A percentile compares a stretch with the other conserved stretches of the same genome.
phyloP scores from a whole-genome alignment of 1,284 basidiomycete genomes.

The Xerocomus subilludens region DNA sequence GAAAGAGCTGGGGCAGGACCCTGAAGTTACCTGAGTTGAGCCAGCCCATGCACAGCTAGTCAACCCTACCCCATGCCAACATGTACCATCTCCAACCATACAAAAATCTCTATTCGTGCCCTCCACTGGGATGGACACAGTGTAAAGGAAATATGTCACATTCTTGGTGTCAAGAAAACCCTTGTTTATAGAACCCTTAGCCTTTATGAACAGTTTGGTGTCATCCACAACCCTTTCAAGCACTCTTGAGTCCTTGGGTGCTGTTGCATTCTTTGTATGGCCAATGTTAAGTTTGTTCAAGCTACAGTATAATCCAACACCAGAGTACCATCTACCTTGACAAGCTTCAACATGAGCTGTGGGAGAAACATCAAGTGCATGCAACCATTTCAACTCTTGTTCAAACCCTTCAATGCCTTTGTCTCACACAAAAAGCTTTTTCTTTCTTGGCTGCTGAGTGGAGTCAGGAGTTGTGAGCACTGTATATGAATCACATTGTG shows the following conservation, averaged over 20 bases:
- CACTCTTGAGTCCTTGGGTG: neutral
- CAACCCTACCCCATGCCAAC: too few relatives aligned
- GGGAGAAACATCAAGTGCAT: neutral
- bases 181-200: neutral
- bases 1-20: too few relatives aligned
- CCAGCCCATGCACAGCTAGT: too few relatives aligned
- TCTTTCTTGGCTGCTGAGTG: constrained; percentile 19
- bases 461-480: constrained; percentile 38
- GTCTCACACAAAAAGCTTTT: neutral
- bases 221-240: neutral
- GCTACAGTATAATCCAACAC: neutral
- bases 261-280: neutral
- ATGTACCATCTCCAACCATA: too few relatives aligned
- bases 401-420: neutral
- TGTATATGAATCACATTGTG: constrained; percentile 47
- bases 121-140: too few relatives aligned
- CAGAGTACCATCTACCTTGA: neutral
- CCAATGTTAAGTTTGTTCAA: neutral
- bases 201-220: neutral
- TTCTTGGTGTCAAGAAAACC: neutral
- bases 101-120: too few relatives aligned
- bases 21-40: too few relatives aligned
- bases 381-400: neutral
- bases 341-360: neutral
- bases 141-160: too few relatives aligned